phyloP scores from a whole-genome alignment of 1,284 basidiomycete species.

The Malassezia nana region DNA sequence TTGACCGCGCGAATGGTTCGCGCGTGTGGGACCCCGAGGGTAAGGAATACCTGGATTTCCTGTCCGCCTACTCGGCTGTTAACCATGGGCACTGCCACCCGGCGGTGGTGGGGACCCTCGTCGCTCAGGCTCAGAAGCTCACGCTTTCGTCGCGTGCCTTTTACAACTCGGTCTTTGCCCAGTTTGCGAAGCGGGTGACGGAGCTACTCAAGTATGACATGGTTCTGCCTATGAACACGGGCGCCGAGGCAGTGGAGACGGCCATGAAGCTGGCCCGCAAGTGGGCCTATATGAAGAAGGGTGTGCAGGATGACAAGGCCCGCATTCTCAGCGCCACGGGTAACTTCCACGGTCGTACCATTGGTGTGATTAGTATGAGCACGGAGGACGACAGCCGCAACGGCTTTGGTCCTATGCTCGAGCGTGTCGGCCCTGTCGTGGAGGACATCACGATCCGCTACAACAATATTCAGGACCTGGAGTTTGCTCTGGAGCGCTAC shows the following conservation, averaged over 20 bases:
- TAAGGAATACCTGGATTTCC: conserved; percentile 57
- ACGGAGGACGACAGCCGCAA: conserved; percentile 81
- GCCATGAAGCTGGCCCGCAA: conserved; percentile 50
- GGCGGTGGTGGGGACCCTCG: conserved; percentile 67
- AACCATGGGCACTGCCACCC: conserved; percentile 88
- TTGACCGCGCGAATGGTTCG: conserved; percentile 77
- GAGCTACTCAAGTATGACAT: conserved; percentile 58
- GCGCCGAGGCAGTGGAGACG: conserved; percentile 83
- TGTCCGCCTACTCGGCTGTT: conserved; percentile 87
- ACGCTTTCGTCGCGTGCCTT: conserved; percentile 92
- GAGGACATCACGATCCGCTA: conserved; percentile 41
- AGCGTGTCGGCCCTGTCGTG: conserved; percentile 64
- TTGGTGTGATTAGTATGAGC: conserved; percentile 86
- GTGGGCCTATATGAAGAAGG: conserved; percentile 57
- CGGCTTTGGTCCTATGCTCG: conserved; percentile 83
- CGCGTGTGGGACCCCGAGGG: conserved; percentile 96
- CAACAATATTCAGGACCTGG: conserved; percentile 59
- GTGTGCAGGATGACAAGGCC: conserved; percentile 70
- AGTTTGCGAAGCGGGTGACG: conserved; percentile 76
- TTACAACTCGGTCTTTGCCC: conserved; percentile 83
- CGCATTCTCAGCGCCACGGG: conserved; percentile 76
- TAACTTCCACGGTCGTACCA: conserved; percentile 92
- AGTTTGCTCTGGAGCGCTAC: conserved; percentile 68
- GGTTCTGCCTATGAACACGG: conserved; percentile 99
- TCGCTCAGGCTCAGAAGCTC: conserved; percentile 75